These are phyloP conservation scores for Botrytis squamosa DNA, from an alignment of 2,329 filamentous ascomycete genomes.

Conservation along the genomic window DNA sequence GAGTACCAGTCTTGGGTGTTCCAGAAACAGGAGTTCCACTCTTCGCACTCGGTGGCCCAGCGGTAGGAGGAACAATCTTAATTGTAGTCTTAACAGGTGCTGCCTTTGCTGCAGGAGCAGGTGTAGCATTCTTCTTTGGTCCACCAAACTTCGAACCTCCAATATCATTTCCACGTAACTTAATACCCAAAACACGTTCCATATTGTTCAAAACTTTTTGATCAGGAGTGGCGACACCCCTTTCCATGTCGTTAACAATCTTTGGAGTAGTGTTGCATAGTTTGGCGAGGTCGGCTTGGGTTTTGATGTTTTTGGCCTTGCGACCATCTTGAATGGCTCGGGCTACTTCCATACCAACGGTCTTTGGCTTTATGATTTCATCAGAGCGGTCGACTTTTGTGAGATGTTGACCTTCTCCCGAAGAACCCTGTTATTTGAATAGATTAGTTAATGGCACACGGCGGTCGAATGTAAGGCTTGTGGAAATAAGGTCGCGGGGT, in stretches of 20 bases:
- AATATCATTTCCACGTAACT: conserved; percentile 82
- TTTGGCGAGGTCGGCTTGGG: conserved; percentile 82
- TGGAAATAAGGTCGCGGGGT: conserved; percentile 4
- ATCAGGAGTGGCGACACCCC: conserved; percentile 73
- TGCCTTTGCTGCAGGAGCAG: conserved; percentile 6
- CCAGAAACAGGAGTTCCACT: not conserved
- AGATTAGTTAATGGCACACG: conserved; percentile 21
- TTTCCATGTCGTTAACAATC: conserved; percentile 82
- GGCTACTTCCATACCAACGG: conserved; percentile 76
- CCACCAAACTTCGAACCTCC: conserved; percentile 73
- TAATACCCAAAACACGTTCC: conserved; percentile 83
- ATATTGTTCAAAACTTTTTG: conserved; percentile 77
- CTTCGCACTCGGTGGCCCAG: not conserved
- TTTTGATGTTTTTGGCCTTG: conserved; percentile 82
- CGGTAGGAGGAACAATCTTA: conserved; percentile 14
- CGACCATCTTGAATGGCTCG: conserved; percentile 79
- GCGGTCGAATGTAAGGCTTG: not conserved
- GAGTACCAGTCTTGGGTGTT: not conserved
- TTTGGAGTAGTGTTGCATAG: conserved; percentile 85
- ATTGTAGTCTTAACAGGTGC: conserved; percentile 26
- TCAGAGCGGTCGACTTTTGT: conserved; percentile 97
- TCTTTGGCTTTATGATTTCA: conserved; percentile 97
- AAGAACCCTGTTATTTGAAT: conserved; percentile 15
- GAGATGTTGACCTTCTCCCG: conserved; percentile 80
- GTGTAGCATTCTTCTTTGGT: conserved; percentile 41